Conservation (phyloP, 192 early-diverging fungal species). For the Rhizophagus prolifer region DNA sequence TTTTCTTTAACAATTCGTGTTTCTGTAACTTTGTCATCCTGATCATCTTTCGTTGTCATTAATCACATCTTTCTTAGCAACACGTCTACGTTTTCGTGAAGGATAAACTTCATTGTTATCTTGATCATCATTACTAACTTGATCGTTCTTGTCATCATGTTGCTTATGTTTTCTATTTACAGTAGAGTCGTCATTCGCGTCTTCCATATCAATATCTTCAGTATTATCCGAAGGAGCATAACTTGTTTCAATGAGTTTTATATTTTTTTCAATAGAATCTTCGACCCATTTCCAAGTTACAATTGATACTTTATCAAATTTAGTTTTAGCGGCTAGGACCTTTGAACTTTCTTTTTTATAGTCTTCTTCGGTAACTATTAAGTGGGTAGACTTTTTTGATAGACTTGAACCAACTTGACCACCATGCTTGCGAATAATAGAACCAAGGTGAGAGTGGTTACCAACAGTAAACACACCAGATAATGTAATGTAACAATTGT, state of each 20-base stretch:
- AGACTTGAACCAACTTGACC: constrained; percentile 20
- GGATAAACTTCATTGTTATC: background rate
- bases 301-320: constrained; percentile 26
- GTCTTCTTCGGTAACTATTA: constrained; percentile 38
- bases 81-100: constrained; percentile 5
- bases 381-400: constrained; percentile 38
- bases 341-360: constrained; percentile 32
- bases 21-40: constrained; percentile 3
- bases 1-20: constrained; percentile 29
- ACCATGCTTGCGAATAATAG: constrained; percentile 10
- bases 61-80: background rate
- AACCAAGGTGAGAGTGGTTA: background rate
- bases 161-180: background rate
- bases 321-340: constrained; percentile 24
- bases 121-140: background rate
- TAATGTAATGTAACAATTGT: constrained; percentile 11
- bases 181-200: constrained; percentile 1
- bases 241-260: constrained; percentile 19
- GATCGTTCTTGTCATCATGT: background rate
- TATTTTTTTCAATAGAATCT: constrained; percentile 32
- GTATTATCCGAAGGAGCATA: constrained; percentile 25
- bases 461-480: constrained; percentile 12
- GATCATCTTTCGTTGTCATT: background rate
- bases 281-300: constrained; percentile 39
- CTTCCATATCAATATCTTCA: background rate